Conservation (phyloP, 2,329 filamentous ascomycete genomes). For the Verticillium zaregamsianum region DNA sequence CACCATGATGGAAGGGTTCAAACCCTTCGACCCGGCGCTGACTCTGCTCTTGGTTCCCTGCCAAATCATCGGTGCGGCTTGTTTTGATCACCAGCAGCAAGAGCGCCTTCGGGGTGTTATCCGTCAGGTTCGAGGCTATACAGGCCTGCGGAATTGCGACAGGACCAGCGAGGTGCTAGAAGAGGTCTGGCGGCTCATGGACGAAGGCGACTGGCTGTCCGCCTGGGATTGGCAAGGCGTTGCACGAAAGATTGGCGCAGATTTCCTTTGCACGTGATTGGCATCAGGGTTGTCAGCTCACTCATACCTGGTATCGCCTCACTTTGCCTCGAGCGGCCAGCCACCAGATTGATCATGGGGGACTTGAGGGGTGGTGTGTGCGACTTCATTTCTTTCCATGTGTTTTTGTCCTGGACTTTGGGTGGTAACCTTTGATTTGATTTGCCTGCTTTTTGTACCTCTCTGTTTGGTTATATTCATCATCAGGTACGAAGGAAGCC, state of each 20-base stretch:
- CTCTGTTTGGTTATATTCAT: not conserved
- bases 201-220: slow-evolving; percentile 48
- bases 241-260: slow-evolving; percentile 46
- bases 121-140: slow-evolving; percentile 51
- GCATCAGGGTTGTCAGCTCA: not conserved
- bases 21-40: slow-evolving; percentile 53
- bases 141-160: slow-evolving; percentile 55
- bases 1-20: slow-evolving; percentile 49
- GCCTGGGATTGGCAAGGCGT: slow-evolving; percentile 64
- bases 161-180: slow-evolving; percentile 50
- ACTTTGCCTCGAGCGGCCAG: too few species aligned
- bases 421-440: not conserved
- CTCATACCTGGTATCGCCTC: too few species aligned
- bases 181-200: slow-evolving; percentile 58
- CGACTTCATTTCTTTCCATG: not conserved
- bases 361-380: not conserved
- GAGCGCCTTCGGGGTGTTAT: slow-evolving; percentile 48
- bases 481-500: not conserved
- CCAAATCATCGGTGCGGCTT: slow-evolving; percentile 57
- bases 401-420: not conserved
- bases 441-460: not conserved
- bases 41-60: slow-evolving; percentile 58
- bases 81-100: slow-evolving; percentile 48
- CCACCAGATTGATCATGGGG: not conserved
- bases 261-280: slow-evolving; percentile 48